Evolutionary conservation across 192 early-diverging fungal genomes (phyloP), one percentile per base, ranked within the genome.

Genomic region (Allomyces macrogynus): DNA sequence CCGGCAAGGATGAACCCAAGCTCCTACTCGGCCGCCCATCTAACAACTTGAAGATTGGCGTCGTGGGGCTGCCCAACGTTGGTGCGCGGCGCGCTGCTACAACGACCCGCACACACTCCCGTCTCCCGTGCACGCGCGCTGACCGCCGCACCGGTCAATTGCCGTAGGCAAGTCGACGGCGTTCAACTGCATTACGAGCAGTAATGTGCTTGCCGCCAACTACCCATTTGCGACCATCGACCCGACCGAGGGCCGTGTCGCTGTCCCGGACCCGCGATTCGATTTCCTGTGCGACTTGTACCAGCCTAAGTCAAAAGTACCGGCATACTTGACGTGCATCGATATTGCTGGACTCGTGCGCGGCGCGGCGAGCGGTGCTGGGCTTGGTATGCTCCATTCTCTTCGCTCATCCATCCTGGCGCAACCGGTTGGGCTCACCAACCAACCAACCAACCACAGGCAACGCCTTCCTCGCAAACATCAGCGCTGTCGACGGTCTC

Each of bases 261-360:
- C 87, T 16, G 93, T 98, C 25, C 92, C 91, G 24, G 95, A 98
- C 76, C 70, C 76, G 23, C 82, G 94, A 18, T 87, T 95, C 67
- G 91, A 93, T 67, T 90, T 86, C 84, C 81, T 89, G 62, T 75
- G 74, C 63, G 68, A 78, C 24, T 75, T 80, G 67, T 89, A 84
- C 74, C 83, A 85, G 72, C 83, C 87, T 10, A 68, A 76, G 23
- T 79, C 70, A 60, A 79, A 78, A 62, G 78, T 87, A 22, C 87
- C 87, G 24, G 87, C 88, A 12, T 88, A 81, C 77, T 81, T 98
- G 66, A 90, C 91, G 4, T 86, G 92, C 44, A 92, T 89, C 65
- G 95, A 98, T 77, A 98, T 98, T 78, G 95, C 95, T 67, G 95
- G 95, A 23, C 79, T 98, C 49, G 92, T 98, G n/a, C 93, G 91